Percentiles rank a stretch among this genome's conserved stretches.
phyloP scores from a whole-genome alignment of 2,329 filamentous ascomycete species.

The Talaromyces pinophilus region DNA sequence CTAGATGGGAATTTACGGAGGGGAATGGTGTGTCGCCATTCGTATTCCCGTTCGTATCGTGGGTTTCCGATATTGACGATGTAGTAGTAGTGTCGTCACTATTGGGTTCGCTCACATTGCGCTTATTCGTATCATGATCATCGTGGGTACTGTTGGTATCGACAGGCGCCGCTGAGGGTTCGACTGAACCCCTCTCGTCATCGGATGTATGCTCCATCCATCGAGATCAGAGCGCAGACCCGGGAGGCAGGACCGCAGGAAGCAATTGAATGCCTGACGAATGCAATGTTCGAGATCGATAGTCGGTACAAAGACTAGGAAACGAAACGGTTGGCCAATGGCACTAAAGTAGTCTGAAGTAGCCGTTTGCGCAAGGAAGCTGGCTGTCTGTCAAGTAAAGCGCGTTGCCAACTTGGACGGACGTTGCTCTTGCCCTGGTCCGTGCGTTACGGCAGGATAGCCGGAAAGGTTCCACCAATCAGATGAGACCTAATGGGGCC shows the following conservation, averaged over 20 bases:
- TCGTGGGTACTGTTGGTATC: background rate
- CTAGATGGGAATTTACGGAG: background rate
- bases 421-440: background rate
- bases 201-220: slow-evolving; percentile 24
- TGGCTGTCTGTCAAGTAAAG: background rate
- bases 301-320: background rate
- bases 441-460: background rate
- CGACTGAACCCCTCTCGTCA: slow-evolving; percentile 21
- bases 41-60: background rate
- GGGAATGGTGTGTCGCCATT: background rate
- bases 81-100: background rate
- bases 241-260: background rate
- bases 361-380: background rate
- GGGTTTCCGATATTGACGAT: background rate
- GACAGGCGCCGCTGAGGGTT: slow-evolving; percentile 11
- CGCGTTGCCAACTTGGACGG: slow-evolving; percentile 1
- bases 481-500: background rate
- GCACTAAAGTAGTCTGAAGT: background rate
- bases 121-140: background rate
- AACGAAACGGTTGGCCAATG: background rate
- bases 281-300: background rate
- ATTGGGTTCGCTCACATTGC: slow-evolving; percentile 2
- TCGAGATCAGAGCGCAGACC: slow-evolving; percentile 8
- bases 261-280: background rate
- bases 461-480: background rate